These are phyloP conservation scores for Pestalotiopsis sp. DNA, from an alignment of 2,329 filamentous ascomycete genomes.

Conservation along the genomic window DNA sequence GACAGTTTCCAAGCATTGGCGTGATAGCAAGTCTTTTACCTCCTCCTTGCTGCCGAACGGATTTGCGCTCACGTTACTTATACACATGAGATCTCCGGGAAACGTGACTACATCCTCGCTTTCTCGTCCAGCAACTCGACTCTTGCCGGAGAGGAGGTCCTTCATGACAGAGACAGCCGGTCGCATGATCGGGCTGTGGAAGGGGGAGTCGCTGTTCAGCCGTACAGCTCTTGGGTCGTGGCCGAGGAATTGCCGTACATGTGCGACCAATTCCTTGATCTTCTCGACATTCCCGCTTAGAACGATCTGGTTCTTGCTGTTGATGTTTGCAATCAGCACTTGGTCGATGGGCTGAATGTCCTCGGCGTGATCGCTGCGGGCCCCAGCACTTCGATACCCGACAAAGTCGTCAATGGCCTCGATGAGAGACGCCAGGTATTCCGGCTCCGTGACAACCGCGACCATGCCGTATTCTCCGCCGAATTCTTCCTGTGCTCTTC, in stretches of 20 bases:
- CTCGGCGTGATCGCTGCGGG: conserved; percentile 68
- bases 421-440: conserved; percentile 71
- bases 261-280: conserved; percentile 80
- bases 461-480: conserved; percentile 94
- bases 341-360: conserved; percentile 79
- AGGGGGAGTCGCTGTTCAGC: conserved; percentile 85
- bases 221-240: conserved; percentile 89
- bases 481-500: conserved; percentile 63
- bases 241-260: conserved; percentile 85
- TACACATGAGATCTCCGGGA: conserved; percentile 73
- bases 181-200: conserved; percentile 90
- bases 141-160: conserved; percentile 63
- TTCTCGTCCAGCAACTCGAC: conserved; percentile 53
- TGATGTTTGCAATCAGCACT: conserved; percentile 90
- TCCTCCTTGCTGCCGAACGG: conserved; percentile 76
- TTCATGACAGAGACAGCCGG: conserved; percentile 79
- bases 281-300: conserved; percentile 83
- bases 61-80: conserved; percentile 83
- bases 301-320: conserved; percentile 95
- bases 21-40: conserved; percentile 76
- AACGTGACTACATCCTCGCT: conserved; percentile 71
- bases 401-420: conserved; percentile 79
- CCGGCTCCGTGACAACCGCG: conserved; percentile 84
- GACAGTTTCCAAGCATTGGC: conserved; percentile 89
- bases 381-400: conserved; percentile 65